These are phyloP conservation scores for Coelastrella sp. DNA, from an alignment of 139 green algal genomes.

Conservation along the genomic window DNA sequence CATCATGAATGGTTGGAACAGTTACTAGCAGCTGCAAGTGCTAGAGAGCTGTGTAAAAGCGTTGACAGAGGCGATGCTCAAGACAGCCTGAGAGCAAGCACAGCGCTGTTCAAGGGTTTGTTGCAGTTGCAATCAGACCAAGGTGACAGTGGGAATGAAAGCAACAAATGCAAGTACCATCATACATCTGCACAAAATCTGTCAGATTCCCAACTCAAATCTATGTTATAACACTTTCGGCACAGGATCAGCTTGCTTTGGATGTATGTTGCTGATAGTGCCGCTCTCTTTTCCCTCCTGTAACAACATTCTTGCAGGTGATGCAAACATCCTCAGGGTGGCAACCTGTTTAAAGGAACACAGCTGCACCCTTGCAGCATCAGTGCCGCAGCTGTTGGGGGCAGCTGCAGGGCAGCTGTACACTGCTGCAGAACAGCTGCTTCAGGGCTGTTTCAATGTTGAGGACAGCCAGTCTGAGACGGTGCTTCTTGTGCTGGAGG, in stretches of 20 bases:
- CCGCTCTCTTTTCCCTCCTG: no score
- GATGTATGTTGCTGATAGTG: no score
- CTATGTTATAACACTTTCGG: no score
- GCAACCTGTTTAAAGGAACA: not conserved
- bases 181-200: no score
- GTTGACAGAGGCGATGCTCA: not conserved
- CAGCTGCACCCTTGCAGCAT: not conserved
- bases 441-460: not conserved
- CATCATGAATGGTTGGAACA: slow-evolving; percentile 47
- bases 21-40: slow-evolving; percentile 45
- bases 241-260: not conserved
- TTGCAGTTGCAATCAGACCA: not conserved
- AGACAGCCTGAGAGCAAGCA: not conserved
- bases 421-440: not conserved
- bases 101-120: not conserved
- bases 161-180: no score
- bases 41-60: no score
- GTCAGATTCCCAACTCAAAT: no score
- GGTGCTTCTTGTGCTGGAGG: not conserved
- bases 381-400: slow-evolving; percentile 19
- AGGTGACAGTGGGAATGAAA: no score
- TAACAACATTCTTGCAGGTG: slow-evolving; percentile 17
- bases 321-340: not conserved
- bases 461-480: not conserved
- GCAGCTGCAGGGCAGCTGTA: slow-evolving; percentile 37